Percentiles rank a stretch among this genome's conserved stretches.
Evolutionary conservation across 2,329 filamentous ascomycete species (phyloP).

Genomic region (Neonectria sp.): DNA sequence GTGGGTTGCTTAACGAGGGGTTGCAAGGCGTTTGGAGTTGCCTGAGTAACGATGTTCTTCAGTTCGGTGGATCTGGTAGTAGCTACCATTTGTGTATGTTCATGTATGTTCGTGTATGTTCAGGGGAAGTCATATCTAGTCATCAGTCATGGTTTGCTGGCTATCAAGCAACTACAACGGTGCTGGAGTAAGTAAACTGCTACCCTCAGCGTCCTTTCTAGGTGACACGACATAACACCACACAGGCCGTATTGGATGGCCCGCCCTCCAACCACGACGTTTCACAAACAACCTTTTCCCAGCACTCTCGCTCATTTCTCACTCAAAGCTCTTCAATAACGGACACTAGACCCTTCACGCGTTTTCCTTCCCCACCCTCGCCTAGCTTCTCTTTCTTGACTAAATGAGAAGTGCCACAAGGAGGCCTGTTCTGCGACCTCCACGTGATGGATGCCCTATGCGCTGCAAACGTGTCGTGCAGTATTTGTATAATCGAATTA

Average conservation of each 20-base stretch:
- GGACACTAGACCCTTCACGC: background rate
- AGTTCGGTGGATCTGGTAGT: conserved; percentile 6
- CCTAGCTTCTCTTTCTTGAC: conserved; percentile 1
- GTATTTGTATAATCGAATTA: conserved; percentile 30
- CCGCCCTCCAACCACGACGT: background rate
- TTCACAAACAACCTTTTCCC: background rate
- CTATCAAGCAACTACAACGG: background rate
- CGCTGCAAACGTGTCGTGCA: conserved; percentile 42
- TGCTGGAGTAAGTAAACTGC: background rate
- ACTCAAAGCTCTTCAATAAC: background rate
- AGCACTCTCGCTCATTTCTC: background rate
- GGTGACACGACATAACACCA: no score
- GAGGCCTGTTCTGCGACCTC: conserved; percentile 40
- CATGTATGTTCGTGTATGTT: conserved; percentile 3
- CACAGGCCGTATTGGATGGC: no score
- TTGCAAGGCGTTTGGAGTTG: conserved; percentile 25
- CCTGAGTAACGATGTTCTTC: conserved; percentile 1
- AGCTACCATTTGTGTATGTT: conserved; percentile 1
- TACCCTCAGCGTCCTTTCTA: no score
- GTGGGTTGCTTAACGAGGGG: conserved; percentile 10
- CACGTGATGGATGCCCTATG: conserved; percentile 39
- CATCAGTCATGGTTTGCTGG: background rate
- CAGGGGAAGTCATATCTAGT: background rate
- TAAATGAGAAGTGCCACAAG: conserved; percentile 24
- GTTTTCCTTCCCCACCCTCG: conserved; percentile 8